Evolutionary conservation across 1,284 basidiomycete genomes (phyloP).

Genomic region (Ceratobasidium sp.): DNA sequence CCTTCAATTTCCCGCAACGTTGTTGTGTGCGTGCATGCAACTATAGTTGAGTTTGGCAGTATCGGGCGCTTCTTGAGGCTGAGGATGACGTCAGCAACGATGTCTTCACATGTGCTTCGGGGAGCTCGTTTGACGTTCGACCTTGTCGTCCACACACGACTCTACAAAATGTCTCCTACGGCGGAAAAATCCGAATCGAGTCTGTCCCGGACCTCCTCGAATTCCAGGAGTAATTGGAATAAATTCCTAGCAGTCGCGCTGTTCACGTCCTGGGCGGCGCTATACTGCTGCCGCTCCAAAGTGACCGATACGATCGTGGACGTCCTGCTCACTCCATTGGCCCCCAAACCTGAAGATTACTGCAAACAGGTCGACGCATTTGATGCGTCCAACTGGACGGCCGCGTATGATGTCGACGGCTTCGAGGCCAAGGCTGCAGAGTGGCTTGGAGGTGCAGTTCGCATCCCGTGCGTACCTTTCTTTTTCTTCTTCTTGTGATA

Average conservation of each 20-base stretch:
- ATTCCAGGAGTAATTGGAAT: neutral
- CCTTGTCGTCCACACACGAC: neutral
- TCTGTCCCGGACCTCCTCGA: neutral
- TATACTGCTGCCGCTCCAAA: slow-evolving; percentile 24
- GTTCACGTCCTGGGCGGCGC: slow-evolving; percentile 20
- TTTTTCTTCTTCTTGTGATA: too few relatives aligned
- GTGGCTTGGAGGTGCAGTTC: slow-evolving; percentile 62
- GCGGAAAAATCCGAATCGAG: neutral
- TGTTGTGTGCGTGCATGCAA: neutral
- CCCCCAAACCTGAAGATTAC: slow-evolving; percentile 24
- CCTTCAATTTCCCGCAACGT: neutral
- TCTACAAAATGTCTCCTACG: neutral
- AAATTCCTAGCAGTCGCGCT: slow-evolving; percentile 17
- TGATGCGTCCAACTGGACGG: slow-evolving; percentile 38
- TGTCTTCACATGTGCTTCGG: neutral
- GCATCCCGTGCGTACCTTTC: slow-evolving; percentile 54
- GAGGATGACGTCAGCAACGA: neutral
- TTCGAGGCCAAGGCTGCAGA: slow-evolving; percentile 60
- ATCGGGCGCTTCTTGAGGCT: neutral
- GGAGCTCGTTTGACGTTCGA: neutral
- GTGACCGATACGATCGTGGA: slow-evolving; percentile 10
- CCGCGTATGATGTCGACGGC: slow-evolving; percentile 54
- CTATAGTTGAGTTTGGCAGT: neutral
- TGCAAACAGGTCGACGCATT: slow-evolving; percentile 35
- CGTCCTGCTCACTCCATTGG: slow-evolving; percentile 6